Evolutionary conservation across 306 rosid species (phyloP), one percentile per base, ranked within the genome.

Genomic region (Sindora glabra): DNA sequence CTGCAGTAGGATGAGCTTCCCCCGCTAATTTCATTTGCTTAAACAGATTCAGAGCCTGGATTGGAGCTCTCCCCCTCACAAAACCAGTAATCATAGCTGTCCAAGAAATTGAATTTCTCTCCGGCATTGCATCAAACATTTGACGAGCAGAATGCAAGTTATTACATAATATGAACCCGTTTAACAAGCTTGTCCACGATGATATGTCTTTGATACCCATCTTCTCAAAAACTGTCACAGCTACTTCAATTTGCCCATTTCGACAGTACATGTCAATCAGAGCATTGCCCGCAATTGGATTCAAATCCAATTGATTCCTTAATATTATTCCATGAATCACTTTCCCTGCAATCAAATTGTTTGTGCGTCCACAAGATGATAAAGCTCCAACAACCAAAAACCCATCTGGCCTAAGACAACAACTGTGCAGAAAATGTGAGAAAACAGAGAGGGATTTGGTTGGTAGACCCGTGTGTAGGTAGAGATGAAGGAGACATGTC

Each of bases 91-190:
- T 65, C 73, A 49, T 72, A 3, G 59, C 64, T 3, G 46, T 46
- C 74, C 74, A 67, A 27, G 78, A 60, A 60, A 67, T 30, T 11
- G 15, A 9, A 32, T 61, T 56, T 62, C 65, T 74, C 1, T 67
- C 50, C 9, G 48, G 56, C 69, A 67, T 73, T 67, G 4, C 49
- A 11, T 60, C 61, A 27, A 74, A 67, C 55, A 74, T 0, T 17
- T 67, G 22, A 40, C 40, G 36, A 33, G 70, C 74, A 54, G 16
- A 8, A 14, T 9, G 15, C 40, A 71, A 4, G 29, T 48, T 33
- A 5, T 48, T 56, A 16, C 54, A 15, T n/a, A 55, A 0, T 13
- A 56, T 21, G 3, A 45, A 38, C 23, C 65, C 54, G 15, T 54
- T 55, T 0, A 46, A 10, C 33, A 71, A 40, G 40, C 41, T 48